A percentile compares a stretch with the other conserved stretches of the same genome.
These are phyloP conservation scores for Podaxis sp. DNA, from an alignment of 768 basidiomycete species.

Conservation along the genomic window DNA sequence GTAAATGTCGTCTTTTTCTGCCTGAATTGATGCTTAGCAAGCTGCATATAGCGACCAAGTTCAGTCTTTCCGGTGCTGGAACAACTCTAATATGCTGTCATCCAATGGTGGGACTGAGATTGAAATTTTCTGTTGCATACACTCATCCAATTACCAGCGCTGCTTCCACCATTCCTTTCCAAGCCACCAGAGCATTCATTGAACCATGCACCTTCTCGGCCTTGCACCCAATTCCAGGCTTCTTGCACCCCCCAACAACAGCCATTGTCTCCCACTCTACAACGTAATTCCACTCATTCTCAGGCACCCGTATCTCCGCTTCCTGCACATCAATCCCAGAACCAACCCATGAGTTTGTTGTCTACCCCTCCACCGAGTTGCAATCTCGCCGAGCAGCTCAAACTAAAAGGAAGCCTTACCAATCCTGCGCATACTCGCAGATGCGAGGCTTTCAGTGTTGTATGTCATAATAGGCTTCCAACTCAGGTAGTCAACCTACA, in stretches of 20 bases:
- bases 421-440: constrained; percentile 61
- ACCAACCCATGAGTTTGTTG: constrained; percentile 38
- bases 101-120: constrained; percentile 40
- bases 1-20: constrained; percentile 27
- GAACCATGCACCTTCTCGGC: constrained; percentile 31
- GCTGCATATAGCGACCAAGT: constrained; percentile 54
- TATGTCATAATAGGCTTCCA: constrained; percentile 27
- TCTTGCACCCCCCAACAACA: constrained; percentile 31
- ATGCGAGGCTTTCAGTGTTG: constrained; percentile 42
- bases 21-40: constrained; percentile 27
- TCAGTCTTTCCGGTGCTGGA: constrained; percentile 44
- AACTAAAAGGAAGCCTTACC: constrained; percentile 69
- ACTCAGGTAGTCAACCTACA: no score
- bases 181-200: constrained; percentile 13
- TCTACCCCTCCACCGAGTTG: constrained; percentile 72
- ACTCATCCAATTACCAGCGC: constrained; percentile 34
- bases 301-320: constrained; percentile 33
- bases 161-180: constrained; percentile 60
- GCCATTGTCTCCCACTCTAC: constrained; percentile 36
- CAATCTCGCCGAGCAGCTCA: constrained; percentile 51
- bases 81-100: constrained; percentile 46
- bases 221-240: constrained; percentile 60
- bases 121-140: neutral
- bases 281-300: constrained; percentile 27
- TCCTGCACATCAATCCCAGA: constrained; percentile 31